Conservation (phyloP, 345 rosid genomes). For the Camelina sativa region DNA sequence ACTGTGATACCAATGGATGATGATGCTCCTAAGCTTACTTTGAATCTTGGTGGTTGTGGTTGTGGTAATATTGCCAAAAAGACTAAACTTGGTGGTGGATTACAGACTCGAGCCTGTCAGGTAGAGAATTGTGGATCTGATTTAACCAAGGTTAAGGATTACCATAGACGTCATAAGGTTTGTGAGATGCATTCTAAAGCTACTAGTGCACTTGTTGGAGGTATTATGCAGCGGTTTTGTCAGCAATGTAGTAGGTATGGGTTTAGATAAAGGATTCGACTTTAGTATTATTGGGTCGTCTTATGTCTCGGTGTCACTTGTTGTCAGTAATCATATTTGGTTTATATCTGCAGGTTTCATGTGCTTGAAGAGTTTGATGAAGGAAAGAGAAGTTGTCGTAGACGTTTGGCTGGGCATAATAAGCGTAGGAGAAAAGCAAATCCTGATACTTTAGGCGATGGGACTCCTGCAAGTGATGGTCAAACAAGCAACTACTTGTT, state of each 20-base stretch:
- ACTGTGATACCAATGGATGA: slow-evolving; percentile 36
- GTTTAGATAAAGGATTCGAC: neutral
- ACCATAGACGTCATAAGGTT: slow-evolving; percentile 93
- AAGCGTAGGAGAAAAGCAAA: slow-evolving; percentile 93
- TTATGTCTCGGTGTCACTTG: neutral
- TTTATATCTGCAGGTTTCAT: slow-evolving; percentile 61
- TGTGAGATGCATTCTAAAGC: slow-evolving; percentile 98
- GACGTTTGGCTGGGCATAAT: slow-evolving; percentile 98
- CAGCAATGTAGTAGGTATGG: slow-evolving; percentile 75
- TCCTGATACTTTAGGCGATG: slow-evolving; percentile 61
- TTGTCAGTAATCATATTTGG: neutral
- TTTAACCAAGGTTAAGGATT: slow-evolving; percentile 88
- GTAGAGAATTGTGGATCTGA: slow-evolving; percentile 94
- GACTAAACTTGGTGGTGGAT: slow-evolving; percentile 61
- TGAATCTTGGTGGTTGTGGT: slow-evolving; percentile 59
- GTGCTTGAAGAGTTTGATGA: slow-evolving; percentile 97
- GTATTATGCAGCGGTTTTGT: slow-evolving; percentile 93
- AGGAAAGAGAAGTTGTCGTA: slow-evolving; percentile 97
- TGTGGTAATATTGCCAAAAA: slow-evolving; percentile 65
- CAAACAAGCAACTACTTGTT: slow-evolving; percentile 79
- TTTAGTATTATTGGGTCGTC: neutral
- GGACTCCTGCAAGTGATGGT: slow-evolving; percentile 62
- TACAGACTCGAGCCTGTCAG: slow-evolving; percentile 70
- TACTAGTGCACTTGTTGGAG: slow-evolving; percentile 83
- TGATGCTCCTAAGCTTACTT: slow-evolving; percentile 57